Evolutionary conservation across 495 filamentous ascomycete species (phyloP), one percentile per base, ranked within the genome.

Genomic region (Podospora anserina): DNA sequence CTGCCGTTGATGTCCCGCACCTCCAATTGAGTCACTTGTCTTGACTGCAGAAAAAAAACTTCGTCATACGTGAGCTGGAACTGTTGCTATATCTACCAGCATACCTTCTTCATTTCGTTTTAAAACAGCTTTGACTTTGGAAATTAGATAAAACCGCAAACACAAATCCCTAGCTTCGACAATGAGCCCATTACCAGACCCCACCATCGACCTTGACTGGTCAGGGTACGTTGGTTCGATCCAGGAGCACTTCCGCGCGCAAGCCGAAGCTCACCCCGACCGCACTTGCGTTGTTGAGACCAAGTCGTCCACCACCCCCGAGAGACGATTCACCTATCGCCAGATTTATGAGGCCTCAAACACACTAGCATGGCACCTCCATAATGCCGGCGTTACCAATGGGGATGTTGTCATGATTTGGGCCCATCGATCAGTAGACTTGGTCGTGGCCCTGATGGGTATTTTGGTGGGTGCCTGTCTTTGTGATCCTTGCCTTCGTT

Each of bases 401-500:
- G 94, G 92, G 15, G 94, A 98, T 63, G 93, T 97, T 27, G 91
- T 96, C 65, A 97, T 97, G 93, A 89, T 94, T 63, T 98, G 90
- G 78, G 92, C 92, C 32, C 86, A 97, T 76, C 87, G 94, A 4
- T 86, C 87, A 15, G 90, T 93, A 5, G 91, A 93, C 69, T 77
- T 94, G 19, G 88, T 92, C 6, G 82, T 90, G 16, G 83, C 83
- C 5, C 78, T 90, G 7, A 88, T 89, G 85, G 84, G 90, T 76
- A 85, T 85, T 59, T 73, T 88, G 69, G 78, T 81, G 78, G 59
- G 65, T 18, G 28, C 11, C 27, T 56, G 20, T 32, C 61, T 58
- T 61, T 2, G 2, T 53, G 0, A 26, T 18, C 23, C 32, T 20
- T 9, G 0, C n/a, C 2, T 53, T n/a, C 28, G 3, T 28, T 57